Evolutionary conservation across 75 land plant species (phyloP).

Genomic region (Sequoia sempervirens): DNA sequence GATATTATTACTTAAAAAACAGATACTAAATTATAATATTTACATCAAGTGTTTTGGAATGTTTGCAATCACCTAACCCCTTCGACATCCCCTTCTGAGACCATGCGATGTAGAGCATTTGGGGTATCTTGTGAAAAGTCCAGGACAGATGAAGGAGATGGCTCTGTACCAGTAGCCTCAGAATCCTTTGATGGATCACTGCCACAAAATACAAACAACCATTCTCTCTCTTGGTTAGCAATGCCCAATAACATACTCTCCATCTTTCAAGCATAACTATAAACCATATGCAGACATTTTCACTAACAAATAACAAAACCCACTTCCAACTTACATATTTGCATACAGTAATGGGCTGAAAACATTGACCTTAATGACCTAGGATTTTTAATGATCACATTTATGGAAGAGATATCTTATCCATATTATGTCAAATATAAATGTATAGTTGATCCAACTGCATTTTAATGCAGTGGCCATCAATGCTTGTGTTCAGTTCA

Average conservation of each 20-base stretch:
- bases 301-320: background rate
- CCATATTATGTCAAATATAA: background rate
- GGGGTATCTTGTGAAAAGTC: conserved; percentile 50
- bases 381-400: background rate
- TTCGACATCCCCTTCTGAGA: conserved; percentile 65
- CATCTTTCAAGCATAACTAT: background rate
- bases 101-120: conserved; percentile 53
- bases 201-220: conserved; percentile 6
- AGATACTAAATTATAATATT: background rate
- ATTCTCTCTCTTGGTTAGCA: background rate
- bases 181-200: conserved; percentile 47
- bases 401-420: background rate
- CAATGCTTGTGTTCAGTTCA: background rate
- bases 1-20: background rate
- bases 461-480: background rate
- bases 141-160: conserved; percentile 58
- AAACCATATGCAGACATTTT: background rate
- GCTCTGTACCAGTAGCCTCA: conserved; percentile 31
- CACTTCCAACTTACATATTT: background rate
- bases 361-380: background rate
- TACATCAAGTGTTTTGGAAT: background rate
- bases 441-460: background rate
- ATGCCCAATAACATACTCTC: background rate
- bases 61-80: conserved; percentile 51
- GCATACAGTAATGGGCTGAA: background rate